Base-by-base conservation (phyloP, 768 basidiomycete genomes). In the Exsudoporus frostii region DNA sequence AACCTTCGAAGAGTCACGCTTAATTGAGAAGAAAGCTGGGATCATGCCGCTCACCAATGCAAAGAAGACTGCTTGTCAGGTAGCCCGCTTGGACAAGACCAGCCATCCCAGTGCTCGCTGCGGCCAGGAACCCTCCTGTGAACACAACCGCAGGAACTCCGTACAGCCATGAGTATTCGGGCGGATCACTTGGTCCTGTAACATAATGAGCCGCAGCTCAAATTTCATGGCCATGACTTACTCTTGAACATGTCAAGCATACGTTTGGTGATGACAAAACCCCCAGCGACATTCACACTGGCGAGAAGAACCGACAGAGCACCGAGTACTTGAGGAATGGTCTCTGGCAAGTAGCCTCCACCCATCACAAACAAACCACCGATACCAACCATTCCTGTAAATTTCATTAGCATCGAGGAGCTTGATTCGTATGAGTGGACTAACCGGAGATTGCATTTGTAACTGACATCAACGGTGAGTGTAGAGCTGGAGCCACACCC, bases 161-260 rank as follows among this genome's bases (percentile, higher is more conserved):
- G 61, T 93, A 93, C 10, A 94, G 71, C 84, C 86, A 92, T 1
- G 85, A 81, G 69, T 92, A 92, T 65, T 94, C 92, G 5, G 92
- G 90, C 9, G 92, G 92, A 70, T 94, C 92, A 46, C 82, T 85
- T 14, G 85, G 84, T 32, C 88, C 86, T 89, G 59, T 27, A 52
- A 9, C 51, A 32, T 45, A 42, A n/a, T 59, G 50, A 54, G 53
- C 27, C 33, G 17, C 3, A 51, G 17, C 30, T 25, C 30, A 37
- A 17, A 48, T 19, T 29, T 29, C 27, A 11, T 30, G 19, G 4
- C 19, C 17, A 48, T 39, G 13, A 56, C 78, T 56, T 67, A 88
- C 92, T 84, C 72, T 88, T 90, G 71, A 94, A 94, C 86, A 94
- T 91, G 64, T 93, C 90, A 55, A 94, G 74, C 92, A 94, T 94